Evolutionary conservation across 768 basidiomycete species (phyloP).

Genomic region (Basidioascus undulatus): DNA sequence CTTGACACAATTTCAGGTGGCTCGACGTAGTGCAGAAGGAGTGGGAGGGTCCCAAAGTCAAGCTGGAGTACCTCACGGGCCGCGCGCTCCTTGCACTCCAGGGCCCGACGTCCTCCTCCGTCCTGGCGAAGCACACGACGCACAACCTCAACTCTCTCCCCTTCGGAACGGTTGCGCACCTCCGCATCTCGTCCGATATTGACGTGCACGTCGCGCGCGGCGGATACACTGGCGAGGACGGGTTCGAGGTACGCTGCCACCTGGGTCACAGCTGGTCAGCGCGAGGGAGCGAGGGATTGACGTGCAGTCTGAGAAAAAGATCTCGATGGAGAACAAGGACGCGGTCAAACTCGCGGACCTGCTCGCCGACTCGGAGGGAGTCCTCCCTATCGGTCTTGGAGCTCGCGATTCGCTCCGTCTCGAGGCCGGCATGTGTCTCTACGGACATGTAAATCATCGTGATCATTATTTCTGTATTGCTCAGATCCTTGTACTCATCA

Average conservation of each 20-base stretch:
- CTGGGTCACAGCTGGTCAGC: too few relatives aligned
- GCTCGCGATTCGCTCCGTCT: slow-evolving; percentile 81
- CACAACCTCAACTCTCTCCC: slow-evolving; percentile 46
- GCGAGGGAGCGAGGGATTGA: too few relatives aligned
- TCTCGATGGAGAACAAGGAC: slow-evolving; percentile 6
- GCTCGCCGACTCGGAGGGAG: slow-evolving; percentile 7
- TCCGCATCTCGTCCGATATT: slow-evolving; percentile 33
- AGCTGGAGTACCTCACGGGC: slow-evolving; percentile 51
- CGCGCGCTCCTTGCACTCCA: slow-evolving; percentile 83
- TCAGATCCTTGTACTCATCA: too few relatives aligned
- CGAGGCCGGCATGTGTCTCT: slow-evolving; percentile 91
- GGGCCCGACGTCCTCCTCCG: slow-evolving; percentile 57
- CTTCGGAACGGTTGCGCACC: slow-evolving; percentile 63
- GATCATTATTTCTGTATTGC: too few relatives aligned
- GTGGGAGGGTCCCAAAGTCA: slow-evolving; percentile 27
- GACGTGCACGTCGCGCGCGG: slow-evolving; percentile 50
- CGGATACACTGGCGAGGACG: slow-evolving; percentile 97
- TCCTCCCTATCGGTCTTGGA: slow-evolving; percentile 37
- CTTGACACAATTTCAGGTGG: too few relatives aligned
- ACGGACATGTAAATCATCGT: too few relatives aligned
- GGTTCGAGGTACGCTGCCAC: slow-evolving; percentile 79
- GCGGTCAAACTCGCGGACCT: slow-evolving; percentile 4
- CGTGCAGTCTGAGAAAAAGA: too few relatives aligned
- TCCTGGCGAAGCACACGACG: slow-evolving; percentile 31
- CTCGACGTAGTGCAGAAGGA: slow-evolving; percentile 32